Evolutionary conservation across 306 rosid species (phyloP).

Genomic region (Vicia faba): DNA sequence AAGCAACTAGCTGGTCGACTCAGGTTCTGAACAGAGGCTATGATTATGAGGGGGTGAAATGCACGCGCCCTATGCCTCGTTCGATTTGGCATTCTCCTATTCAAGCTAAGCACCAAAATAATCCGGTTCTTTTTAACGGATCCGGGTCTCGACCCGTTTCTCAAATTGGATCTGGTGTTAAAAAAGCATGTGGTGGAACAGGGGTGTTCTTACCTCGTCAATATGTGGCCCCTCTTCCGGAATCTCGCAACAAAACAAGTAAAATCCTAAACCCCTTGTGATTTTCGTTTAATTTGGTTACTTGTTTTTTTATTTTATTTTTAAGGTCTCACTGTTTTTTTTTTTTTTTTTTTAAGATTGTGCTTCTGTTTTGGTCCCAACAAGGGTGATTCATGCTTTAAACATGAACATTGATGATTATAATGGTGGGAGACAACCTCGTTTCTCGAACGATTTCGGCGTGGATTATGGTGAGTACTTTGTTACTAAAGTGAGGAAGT

Average conservation of each 20-base stretch:
- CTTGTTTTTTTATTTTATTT: not conserved
- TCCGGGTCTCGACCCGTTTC: slow-evolving; percentile 40
- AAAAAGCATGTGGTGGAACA: slow-evolving; percentile 59
- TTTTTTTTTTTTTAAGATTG: slow-evolving; percentile 38
- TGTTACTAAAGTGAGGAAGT: not conserved
- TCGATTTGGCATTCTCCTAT: slow-evolving; percentile 51
- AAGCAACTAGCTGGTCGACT: slow-evolving; percentile 42
- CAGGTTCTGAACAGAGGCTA: slow-evolving; percentile 53
- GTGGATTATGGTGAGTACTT: slow-evolving; percentile 55
- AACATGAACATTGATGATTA: slow-evolving; percentile 57
- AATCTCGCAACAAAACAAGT: slow-evolving; percentile 72
- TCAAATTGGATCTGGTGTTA: slow-evolving; percentile 49
- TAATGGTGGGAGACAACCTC: slow-evolving; percentile 39
- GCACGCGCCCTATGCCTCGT: slow-evolving; percentile 40
- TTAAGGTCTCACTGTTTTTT: not conserved
- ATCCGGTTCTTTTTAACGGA: slow-evolving; percentile 20
- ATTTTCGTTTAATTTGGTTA: too few species aligned
- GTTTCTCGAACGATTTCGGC: slow-evolving; percentile 33
- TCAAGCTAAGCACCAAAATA: slow-evolving; percentile 41
- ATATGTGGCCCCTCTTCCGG: slow-evolving; percentile 53
- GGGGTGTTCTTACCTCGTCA: slow-evolving; percentile 94
- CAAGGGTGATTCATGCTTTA: slow-evolving; percentile 60
- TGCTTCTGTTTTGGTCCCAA: slow-evolving; percentile 58
- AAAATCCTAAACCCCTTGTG: not conserved
- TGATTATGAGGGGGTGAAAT: slow-evolving; percentile 35